These are phyloP conservation scores for Tylopilus sp. DNA, from an alignment of 1,284 basidiomycete genomes.

Conservation along the genomic window DNA sequence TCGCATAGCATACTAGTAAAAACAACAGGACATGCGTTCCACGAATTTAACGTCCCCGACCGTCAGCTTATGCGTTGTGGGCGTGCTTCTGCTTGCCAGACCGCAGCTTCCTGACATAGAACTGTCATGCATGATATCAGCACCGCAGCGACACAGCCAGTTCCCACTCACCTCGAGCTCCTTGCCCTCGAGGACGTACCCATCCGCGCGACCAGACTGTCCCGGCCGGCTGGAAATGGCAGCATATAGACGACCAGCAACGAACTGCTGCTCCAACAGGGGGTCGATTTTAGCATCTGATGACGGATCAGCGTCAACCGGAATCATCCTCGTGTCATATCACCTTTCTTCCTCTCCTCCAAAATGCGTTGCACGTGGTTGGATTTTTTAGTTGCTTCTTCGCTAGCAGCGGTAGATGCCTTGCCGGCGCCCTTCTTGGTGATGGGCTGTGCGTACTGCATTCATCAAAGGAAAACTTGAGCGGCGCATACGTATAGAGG, in stretches of 20 bases:
- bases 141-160: constrained; percentile 6
- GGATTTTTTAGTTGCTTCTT: constrained; percentile 79
- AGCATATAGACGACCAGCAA: constrained; percentile 87
- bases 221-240: constrained; percentile 88
- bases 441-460: constrained; percentile 85
- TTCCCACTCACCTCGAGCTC: constrained; percentile 75
- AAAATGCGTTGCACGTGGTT: constrained; percentile 82
- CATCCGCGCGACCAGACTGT: constrained; percentile 90
- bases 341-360: constrained; percentile 86
- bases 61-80: constrained; percentile 41
- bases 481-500: background rate
- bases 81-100: constrained; percentile 92
- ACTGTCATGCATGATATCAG: constrained; percentile 44
- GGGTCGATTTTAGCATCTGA: constrained; percentile 85
- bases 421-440: constrained; percentile 71
- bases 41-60: constrained; percentile 2
- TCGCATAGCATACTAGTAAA: constrained; percentile 17
- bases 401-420: constrained; percentile 42
- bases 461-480: constrained; percentile 6
- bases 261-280: constrained; percentile 80
- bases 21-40: constrained; percentile 8
- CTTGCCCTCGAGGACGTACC: constrained; percentile 94
- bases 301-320: constrained; percentile 1
- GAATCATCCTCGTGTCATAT: constrained; percentile 18
- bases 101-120: constrained; percentile 90